Evolutionary conservation across 75 land plant species (phyloP).

Genomic region (Sequoiadendron giganteum): DNA sequence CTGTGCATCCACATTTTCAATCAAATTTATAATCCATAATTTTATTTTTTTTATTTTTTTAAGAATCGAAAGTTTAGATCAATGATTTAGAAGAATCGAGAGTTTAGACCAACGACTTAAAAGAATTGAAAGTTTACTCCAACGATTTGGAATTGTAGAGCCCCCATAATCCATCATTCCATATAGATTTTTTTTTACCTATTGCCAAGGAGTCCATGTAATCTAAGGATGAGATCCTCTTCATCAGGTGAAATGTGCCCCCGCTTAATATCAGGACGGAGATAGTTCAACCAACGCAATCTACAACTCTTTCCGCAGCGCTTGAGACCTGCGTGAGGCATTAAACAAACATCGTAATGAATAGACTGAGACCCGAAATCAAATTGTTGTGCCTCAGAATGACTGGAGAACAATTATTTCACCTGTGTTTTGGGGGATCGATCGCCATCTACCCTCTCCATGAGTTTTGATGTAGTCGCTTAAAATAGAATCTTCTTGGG

Average conservation of each 20-base stretch:
- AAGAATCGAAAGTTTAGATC: too few relatives aligned
- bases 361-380: not conserved
- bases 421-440: constrained; percentile 26
- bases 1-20: too few relatives aligned
- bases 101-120: too few relatives aligned
- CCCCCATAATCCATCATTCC: too few relatives aligned
- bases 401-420: not conserved
- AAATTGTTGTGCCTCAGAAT: not conserved
- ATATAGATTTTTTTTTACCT: not conserved
- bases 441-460: constrained; percentile 38
- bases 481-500: constrained; percentile 36
- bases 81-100: too few relatives aligned
- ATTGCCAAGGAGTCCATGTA: constrained; percentile 18
- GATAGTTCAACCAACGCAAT: constrained; percentile 23
- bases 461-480: constrained; percentile 27
- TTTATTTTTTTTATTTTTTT: too few relatives aligned
- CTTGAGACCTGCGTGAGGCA: constrained; percentile 12
- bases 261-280: constrained; percentile 20
- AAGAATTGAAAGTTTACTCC: too few relatives aligned
- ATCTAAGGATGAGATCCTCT: constrained; percentile 14
- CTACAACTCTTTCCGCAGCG: constrained; percentile 29
- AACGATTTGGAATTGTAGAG: too few relatives aligned
- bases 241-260: constrained; percentile 18
- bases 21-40: too few relatives aligned
- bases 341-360: not conserved